Conservation (phyloP, 2,329 filamentous ascomycete genomes). For the Purpureocillium lavendulum region DNA sequence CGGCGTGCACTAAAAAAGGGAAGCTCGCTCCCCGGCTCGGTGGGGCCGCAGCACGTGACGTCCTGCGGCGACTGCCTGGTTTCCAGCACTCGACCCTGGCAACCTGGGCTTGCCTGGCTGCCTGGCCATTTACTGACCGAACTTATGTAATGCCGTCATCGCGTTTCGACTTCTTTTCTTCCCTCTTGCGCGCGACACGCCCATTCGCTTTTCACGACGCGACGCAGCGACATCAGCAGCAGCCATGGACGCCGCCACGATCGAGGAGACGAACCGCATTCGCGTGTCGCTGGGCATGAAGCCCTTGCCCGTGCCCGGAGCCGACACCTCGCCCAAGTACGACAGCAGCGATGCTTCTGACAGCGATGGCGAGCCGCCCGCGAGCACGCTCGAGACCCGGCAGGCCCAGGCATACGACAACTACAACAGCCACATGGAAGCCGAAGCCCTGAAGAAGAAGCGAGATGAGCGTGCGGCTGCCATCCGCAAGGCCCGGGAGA, state of each 20-base stretch:
- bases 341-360: conserved; percentile 43
- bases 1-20: conserved; percentile 14
- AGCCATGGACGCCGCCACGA: conserved; percentile 59
- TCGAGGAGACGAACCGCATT: conserved; percentile 91
- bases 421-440: conserved; percentile 56
- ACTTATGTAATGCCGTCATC: background rate
- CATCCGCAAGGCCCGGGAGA: conserved; percentile 80
- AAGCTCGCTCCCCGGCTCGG: conserved; percentile 2
- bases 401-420: conserved; percentile 68
- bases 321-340: conserved; percentile 26
- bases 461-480: conserved; percentile 75
- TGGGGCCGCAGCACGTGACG: conserved; percentile 1
- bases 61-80: background rate
- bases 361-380: conserved; percentile 57
- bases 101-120: too few relatives aligned
- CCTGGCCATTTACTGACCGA: background rate
- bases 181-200: background rate
- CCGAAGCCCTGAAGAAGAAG: conserved; percentile 67
- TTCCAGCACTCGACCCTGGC: too few relatives aligned
- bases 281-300: conserved; percentile 84
- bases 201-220: too few relatives aligned
- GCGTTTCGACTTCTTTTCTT: background rate
- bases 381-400: conserved; percentile 77
- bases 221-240: too few relatives aligned
- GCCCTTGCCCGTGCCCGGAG: conserved; percentile 75